Percentiles rank a stretch among this genome's conserved stretches.
These are phyloP conservation scores for Ogataea sp. DNA, from an alignment of 805 yeast species.

Conservation along the genomic window DNA sequence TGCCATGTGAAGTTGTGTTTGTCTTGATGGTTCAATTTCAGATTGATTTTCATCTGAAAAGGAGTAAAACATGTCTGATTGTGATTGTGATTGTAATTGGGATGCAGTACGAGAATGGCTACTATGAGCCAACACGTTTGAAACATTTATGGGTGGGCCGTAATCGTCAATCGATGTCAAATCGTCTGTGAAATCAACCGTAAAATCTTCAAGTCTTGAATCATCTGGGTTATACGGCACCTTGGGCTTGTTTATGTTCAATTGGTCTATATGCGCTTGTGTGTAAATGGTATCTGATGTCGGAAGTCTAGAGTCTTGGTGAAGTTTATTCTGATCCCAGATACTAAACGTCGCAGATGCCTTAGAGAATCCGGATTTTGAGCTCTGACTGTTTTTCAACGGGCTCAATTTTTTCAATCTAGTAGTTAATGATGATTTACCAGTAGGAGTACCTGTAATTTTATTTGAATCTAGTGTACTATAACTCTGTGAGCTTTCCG, in stretches of 20 bases:
- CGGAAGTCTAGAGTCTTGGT: not conserved
- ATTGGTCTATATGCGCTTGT: not conserved
- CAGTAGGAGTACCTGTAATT: too few species aligned
- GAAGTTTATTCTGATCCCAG: not conserved
- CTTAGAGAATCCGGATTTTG: not conserved
- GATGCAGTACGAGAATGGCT: too few species aligned
- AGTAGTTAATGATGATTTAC: not conserved
- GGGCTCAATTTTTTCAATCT: not conserved
- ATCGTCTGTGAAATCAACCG: conserved; percentile 6
- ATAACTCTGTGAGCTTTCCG: too few species aligned
- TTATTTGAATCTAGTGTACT: too few species aligned
- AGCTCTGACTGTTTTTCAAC: not conserved
- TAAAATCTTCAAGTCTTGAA: not conserved
- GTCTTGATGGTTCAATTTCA: not conserved
- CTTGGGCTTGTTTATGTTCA: not conserved
- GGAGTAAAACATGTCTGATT: not conserved
- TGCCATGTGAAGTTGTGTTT: not conserved
- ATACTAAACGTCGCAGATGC: not conserved
- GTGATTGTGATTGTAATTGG: not conserved
- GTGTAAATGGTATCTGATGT: not conserved
- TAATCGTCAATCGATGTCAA: conserved; percentile 4
- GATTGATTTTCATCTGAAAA: conserved; percentile 4
- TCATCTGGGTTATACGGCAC: not conserved
- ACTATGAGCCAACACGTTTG: too few species aligned
- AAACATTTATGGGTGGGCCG: not conserved